Evolutionary conservation across 768 basidiomycete genomes (phyloP), one percentile per base, ranked within the genome.

Genomic region (Leccinellum albellum): DNA sequence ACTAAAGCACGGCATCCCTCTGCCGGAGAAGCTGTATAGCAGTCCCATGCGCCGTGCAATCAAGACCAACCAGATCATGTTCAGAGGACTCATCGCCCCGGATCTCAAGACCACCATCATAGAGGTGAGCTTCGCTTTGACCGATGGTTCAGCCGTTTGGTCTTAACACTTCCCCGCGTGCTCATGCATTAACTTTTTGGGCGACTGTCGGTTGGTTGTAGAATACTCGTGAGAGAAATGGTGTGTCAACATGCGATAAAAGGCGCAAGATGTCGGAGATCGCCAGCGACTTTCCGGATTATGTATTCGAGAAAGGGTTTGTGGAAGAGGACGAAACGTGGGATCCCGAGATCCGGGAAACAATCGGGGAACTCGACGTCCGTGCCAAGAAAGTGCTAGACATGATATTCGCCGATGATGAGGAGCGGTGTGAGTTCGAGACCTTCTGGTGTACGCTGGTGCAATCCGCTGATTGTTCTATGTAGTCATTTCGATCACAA

Each of bases 201-300:
- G n/a, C 17, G 46, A 42, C 4, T 3, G 31, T 29, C 1, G 9
- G 15, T 7, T 33, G 15, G 1, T 31, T 6, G 1, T 23, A 91
- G 89, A 79, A 86, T 57, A 79, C 82, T 49, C 81, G 88, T 29
- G 89, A 91, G 68, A 78, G 78, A 58, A 80, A 82, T 57, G 83
- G 88, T 0, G 78, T 81, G 1, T 87, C 89, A 57, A 89, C 88
- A 0, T 89, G 87, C 63, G 89, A 91, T 68, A 79, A 80, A 60
- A 80, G 89, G 14, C 74, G 76, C 20, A 74, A 77, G 2, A 74
- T 71, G 31, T 75, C 80, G 0, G 76, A 80, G 53, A 84, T 91
- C 57, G 62, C 68, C 0, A 55, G 56, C 0, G 61, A 75, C 6
- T 89, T 71, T 64, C 83, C 85, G 0, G 66, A 70, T 5, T 85